A percentile compares a stretch with the other conserved stretches of the same genome.
Conservation (phyloP, 768 basidiomycete species). For the Naematelia aurantialba region DNA sequence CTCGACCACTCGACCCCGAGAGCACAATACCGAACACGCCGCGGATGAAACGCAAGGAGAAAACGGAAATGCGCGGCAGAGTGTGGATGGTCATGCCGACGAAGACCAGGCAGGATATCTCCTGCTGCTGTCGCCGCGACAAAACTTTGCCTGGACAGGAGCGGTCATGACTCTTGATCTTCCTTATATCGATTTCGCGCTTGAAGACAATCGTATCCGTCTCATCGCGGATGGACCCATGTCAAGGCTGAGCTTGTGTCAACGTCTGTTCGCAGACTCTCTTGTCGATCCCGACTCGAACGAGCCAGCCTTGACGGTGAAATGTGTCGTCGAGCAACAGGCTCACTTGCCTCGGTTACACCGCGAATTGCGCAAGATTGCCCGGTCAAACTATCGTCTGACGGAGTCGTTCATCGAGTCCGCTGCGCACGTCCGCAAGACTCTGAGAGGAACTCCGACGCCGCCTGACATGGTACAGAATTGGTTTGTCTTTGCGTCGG, state of each 20-base stretch:
- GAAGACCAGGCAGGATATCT: slow-evolving; percentile 59
- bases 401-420: slow-evolving; percentile 92
- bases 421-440: slow-evolving; percentile 70
- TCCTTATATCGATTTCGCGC: slow-evolving; percentile 71
- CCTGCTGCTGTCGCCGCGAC: slow-evolving; percentile 77
- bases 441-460: slow-evolving; percentile 54
- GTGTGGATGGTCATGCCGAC: slow-evolving; percentile 29
- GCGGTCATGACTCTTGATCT: slow-evolving; percentile 70
- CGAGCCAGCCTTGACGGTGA: slow-evolving; percentile 39
- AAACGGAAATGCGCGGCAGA: slow-evolving; percentile 46
- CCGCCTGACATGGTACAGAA: slow-evolving; percentile 65
- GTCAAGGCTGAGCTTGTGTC: slow-evolving; percentile 68
- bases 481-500: slow-evolving; percentile 88
- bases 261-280: slow-evolving; percentile 67
- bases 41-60: slow-evolving; percentile 29
- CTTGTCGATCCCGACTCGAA: slow-evolving; percentile 51
- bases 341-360: slow-evolving; percentile 89
- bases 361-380: slow-evolving; percentile 81
- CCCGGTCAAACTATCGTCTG: slow-evolving; percentile 79
- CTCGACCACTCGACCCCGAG: slow-evolving; percentile 15
- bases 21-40: background rate
- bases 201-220: slow-evolving; percentile 83
- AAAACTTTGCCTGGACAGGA: slow-evolving; percentile 88
- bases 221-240: slow-evolving; percentile 86
- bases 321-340: slow-evolving; percentile 66